Conservation (phyloP, 805 yeast genomes). For the Candida taoyuanica region DNA sequence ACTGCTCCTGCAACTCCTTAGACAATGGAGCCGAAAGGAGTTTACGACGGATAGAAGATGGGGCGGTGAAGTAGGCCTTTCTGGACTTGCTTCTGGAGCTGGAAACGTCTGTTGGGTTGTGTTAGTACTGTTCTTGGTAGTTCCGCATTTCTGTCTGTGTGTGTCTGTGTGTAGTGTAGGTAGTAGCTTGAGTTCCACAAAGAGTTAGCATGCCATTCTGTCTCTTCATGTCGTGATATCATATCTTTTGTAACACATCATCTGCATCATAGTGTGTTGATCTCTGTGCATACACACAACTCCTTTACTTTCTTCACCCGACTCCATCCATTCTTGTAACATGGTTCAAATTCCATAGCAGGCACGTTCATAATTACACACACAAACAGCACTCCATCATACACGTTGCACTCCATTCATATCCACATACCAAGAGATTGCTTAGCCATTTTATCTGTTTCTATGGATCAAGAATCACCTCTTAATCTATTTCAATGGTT, state of each 20-base stretch:
- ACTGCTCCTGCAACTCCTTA: constrained; percentile 96
- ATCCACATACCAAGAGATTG: constrained; percentile 44
- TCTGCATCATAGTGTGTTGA: no score
- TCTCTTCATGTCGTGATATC: no score
- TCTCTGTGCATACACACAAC: no score
- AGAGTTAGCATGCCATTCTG: no score
- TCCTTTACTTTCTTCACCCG: no score
- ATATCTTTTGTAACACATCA: no score
- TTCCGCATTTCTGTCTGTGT: no score
- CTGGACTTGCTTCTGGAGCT: constrained; percentile 99
- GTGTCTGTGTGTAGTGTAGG: background rate
- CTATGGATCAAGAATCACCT: constrained; percentile 10
- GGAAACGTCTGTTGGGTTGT: constrained; percentile 74
- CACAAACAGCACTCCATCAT: background rate
- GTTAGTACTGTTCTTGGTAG: constrained; percentile 35
- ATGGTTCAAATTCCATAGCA: no score
- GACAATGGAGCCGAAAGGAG: constrained; percentile 98
- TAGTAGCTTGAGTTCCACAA: no score
- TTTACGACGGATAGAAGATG: constrained; percentile 91
- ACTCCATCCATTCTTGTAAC: no score
- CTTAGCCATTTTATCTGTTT: constrained; percentile 38
- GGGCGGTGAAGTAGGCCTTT: constrained; percentile 99
- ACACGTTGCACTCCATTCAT: background rate
- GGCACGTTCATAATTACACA: no score
- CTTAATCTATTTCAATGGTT: constrained; percentile 1